Base-by-base conservation (phyloP, 2,329 filamentous ascomycete genomes). In the Aspergillus fumigatus region DNA sequence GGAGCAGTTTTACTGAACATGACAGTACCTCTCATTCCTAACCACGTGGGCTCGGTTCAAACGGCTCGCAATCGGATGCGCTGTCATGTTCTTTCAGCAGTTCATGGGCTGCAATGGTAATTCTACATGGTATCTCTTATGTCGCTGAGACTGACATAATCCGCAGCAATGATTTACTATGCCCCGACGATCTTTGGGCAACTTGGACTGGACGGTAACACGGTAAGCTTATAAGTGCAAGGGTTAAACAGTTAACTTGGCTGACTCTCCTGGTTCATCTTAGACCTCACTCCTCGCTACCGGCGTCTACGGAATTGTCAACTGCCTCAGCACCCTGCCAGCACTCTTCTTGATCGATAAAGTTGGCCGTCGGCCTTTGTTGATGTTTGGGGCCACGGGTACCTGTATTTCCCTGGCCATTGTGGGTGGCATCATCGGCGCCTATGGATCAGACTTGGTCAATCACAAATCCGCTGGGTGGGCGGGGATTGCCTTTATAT, bases 121-220 rank as follows among this genome's bases (percentile, higher is more conserved):
- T 26, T 38, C 17, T 38, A 10, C 41, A 14, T 2, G 48, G 8
- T 21, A 8, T 19, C 29, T 0, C 35, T 41, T 45, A 19, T 17
- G 5, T 23, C 1, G 17, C 19, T 17, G 23, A 10, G 8, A 21
- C 4, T 6, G 11, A 48, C 11, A 48, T 35, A 11, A 43, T 14
- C 1, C n/a, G 25, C 35, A 73, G 70, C 77, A 0, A 70, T 80
- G 51, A 79, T 80, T 21, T 80, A 79, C 65, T 80, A 80, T 52
- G 77, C 77, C 0, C 78, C 79, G 0, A 78, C 71, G 1, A 78
- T 80, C 17, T 80, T 80, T 60, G 62, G 56, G 0, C 73, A 77
- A 49, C 64, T 81, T 1, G 79, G 79, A 0, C 67, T 80, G 0
- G 60, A 67, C 40, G 67, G 70, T 3, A 72, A 73, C 53, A 72